Evolutionary conservation across 2,329 filamentous ascomycete genomes (phyloP), one percentile per base, ranked within the genome.

Genomic region (Ceratocystis variospora): DNA sequence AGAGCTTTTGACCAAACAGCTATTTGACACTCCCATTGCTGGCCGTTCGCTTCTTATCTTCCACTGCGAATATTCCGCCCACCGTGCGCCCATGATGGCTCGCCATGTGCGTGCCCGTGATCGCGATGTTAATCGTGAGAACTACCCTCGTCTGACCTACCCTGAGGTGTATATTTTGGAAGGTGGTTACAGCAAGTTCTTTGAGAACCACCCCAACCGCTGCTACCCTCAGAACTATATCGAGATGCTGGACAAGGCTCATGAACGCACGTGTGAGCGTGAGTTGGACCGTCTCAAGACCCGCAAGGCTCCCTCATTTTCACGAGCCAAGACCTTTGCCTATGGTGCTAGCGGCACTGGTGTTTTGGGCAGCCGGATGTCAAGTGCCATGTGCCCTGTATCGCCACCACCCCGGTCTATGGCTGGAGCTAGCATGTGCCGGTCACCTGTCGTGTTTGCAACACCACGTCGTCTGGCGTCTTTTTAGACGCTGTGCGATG

Each of bases 1-100:
- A 77, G 93, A 99, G 72, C 78, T 88, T 68, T 81, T 99, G 67
- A 85, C 90, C 7, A 80, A 80, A 66, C 85, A 92, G 70, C 83
- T 99, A 62, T 96, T 99, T 75, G 78, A 84, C 66, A 81, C 79
- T 25, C 80, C 81, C 19, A 84, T 87, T 72, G 78, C 83, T 61
- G 83, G 87, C 62, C 87, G 85, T 70, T 94, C 91, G 0, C 80
- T 96, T 10, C 77, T 99, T 69, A 86, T 99, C 70, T 90, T 99
- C 72, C 94, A 99, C 78, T 99, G 94, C 83, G 94, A 99, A 77
- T 99, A 97, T 77, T 97, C 94, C 44, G 93, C 90, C 48, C 93
- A 97, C 75, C 89, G 94, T 69, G 94, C 94, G 59, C 94, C 94
- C 61, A 87, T 96, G 69, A 97, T 97, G 88, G 94, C 94, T 62